Base-by-base conservation (phyloP, 495 filamentous ascomycete species). In the Podospora sp. region DNA sequence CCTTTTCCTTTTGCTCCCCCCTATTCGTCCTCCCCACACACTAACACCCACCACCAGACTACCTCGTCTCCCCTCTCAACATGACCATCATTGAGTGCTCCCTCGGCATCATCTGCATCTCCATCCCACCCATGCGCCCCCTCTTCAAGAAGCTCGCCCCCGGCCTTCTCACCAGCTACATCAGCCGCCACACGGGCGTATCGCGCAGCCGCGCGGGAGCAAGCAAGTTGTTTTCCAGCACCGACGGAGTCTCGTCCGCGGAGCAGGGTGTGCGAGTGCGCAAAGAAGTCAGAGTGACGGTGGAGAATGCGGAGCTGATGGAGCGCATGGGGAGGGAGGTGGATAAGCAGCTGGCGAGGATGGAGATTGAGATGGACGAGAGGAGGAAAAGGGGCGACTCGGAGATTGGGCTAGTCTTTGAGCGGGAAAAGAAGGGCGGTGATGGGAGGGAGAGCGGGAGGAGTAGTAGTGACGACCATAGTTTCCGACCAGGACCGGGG, bases 81-180 rank as follows among this genome's bases (percentile, higher is more conserved):
- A 76, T 72, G 75, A 74, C 73, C 21, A 58, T 76, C 14, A 72
- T 77, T 1, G 75, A 77, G 59, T 73, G 72, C 66, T 70, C 67
- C 11, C 70, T 72, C 2, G 73, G 70, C 36, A 76, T 77, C 46
- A 70, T 77, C 40, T 77, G 73, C 65, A 69, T 73, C 16, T 74
- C 72, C 9, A 53, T 77, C 1, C 73, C 75, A 0, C 70, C 73
- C 4, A 67, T 76, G 62, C 70, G 73, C 6, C 73, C 73, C 7
- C 71, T 77, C 4, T 63, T 75, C 26, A 63, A 66, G 12, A 67
- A 65, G 21, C 1, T 70, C 3, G 51, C 64, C 2, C 67, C 67
- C n/a, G 29, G 46, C 0, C 68, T 65, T 0, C 29, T 72, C 9
- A 49, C 51, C 25, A 62, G 62, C 50, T 67, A 66, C 24, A 14